Conservation (phyloP, 1,139 yeast species). For the Sugiyamaella neomexicana region DNA sequence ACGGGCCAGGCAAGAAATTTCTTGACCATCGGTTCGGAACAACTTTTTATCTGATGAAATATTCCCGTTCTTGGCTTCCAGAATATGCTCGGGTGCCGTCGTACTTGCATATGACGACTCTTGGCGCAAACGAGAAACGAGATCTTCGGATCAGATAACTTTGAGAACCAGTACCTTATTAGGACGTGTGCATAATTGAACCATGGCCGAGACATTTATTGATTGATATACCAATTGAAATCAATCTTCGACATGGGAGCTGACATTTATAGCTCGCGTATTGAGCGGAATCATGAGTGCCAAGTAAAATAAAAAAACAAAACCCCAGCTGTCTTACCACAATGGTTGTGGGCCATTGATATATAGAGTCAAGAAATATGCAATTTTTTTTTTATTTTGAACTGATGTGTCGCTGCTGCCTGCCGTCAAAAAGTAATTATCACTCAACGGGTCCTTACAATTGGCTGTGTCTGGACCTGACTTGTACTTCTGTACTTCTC, state of each 20-base stretch:
- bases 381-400: neutral
- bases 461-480: neutral
- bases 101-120: neutral
- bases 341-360: too few relatives aligned
- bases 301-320: too few relatives aligned
- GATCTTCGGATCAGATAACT: slow-evolving; percentile 13
- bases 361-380: too few relatives aligned
- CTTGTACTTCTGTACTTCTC: neutral
- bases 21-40: neutral
- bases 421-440: neutral
- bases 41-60: slow-evolving; percentile 9
- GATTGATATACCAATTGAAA: neutral
- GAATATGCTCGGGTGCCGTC: neutral
- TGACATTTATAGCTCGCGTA: too few relatives aligned
- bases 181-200: neutral
- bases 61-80: neutral
- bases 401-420: neutral
- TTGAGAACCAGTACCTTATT: neutral
- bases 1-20: too few relatives aligned
- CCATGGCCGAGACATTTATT: neutral
- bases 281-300: too few relatives aligned
- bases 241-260: neutral
- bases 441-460: neutral
- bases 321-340: too few relatives aligned
- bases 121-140: slow-evolving; percentile 15